A percentile compares a stretch with the other conserved stretches of the same genome.
phyloP scores from a whole-genome alignment of 352 stramenopile species.

The Phytophthora pistaciae region DNA sequence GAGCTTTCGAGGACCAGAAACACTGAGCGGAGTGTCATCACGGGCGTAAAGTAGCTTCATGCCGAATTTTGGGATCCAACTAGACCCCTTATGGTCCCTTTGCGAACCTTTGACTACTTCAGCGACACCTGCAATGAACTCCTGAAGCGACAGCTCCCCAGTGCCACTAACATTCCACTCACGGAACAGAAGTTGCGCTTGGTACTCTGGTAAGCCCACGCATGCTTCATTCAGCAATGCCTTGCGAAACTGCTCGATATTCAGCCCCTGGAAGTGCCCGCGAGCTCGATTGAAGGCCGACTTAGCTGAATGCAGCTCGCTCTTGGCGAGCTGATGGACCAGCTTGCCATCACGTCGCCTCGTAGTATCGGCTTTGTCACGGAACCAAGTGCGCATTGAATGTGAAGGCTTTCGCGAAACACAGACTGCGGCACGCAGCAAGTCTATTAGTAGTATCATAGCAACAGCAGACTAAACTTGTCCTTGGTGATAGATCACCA shows the following conservation, averaged over 20 bases:
- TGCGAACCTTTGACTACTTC: slow-evolving; percentile 42
- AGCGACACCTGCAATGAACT: slow-evolving; percentile 49
- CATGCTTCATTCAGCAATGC: slow-evolving; percentile 51
- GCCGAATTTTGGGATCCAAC: slow-evolving; percentile 52
- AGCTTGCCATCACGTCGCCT: background rate
- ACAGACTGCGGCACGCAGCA: background rate
- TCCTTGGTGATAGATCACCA: background rate
- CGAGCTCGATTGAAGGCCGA: slow-evolving; percentile 55
- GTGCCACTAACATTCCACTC: slow-evolving; percentile 42
- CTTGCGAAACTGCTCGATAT: slow-evolving; percentile 45
- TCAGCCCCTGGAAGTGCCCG: slow-evolving; percentile 39
- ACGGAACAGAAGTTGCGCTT: slow-evolving; percentile 45
- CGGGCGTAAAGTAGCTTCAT: slow-evolving; percentile 8
- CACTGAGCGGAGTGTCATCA: background rate
- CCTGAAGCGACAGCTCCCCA: slow-evolving; percentile 36
- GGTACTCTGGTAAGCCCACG: slow-evolving; percentile 33
- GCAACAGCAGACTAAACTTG: background rate
- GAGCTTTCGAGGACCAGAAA: background rate
- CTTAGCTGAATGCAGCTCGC: slow-evolving; percentile 32
- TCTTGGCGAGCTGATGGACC: slow-evolving; percentile 27
- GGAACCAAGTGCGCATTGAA: background rate
- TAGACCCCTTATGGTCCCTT: slow-evolving; percentile 38
- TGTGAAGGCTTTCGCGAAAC: background rate
- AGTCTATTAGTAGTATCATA: background rate
- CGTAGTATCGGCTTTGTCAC: background rate